Evolutionary conservation across 768 basidiomycete genomes (phyloP).

Genomic region (Hygrophorus russula): DNA sequence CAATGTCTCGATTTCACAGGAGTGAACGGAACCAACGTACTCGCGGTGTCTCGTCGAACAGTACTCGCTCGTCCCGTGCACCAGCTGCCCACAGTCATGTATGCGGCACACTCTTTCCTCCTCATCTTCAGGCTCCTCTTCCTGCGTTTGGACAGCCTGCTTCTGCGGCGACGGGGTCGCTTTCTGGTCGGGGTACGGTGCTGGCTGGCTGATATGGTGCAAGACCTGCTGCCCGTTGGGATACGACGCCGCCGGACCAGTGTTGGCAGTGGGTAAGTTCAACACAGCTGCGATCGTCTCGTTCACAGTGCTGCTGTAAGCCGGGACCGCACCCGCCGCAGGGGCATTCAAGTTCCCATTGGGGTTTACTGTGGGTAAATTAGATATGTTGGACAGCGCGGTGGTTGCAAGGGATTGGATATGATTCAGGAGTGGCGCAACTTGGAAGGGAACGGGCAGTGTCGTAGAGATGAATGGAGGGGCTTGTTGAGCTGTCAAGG

Average conservation of each 20-base stretch:
- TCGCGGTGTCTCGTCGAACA: constrained; percentile 54
- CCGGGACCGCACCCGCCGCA: constrained; percentile 5
- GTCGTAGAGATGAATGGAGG: background rate
- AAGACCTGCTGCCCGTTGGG: no score
- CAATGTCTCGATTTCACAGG: constrained; percentile 2
- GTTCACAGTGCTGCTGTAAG: constrained; percentile 1
- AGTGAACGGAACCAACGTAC: constrained; percentile 26
- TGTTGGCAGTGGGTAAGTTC: background rate
- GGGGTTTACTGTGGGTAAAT: background rate
- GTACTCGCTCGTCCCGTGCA: constrained; percentile 46
- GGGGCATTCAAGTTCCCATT: constrained; percentile 2
- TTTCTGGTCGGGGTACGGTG: no score
- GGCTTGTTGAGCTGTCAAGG: constrained; percentile 1
- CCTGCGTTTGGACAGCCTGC: constrained; percentile 7
- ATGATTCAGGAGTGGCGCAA: background rate
- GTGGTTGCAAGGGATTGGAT: background rate
- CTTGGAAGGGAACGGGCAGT: background rate
- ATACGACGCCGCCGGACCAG: background rate
- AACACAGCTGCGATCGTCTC: background rate
- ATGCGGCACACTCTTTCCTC: constrained; percentile 30
- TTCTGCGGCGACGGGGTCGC: constrained; percentile 7
- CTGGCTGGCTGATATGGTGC: no score
- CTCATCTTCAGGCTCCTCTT: background rate
- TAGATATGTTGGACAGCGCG: no score
- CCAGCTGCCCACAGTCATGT: constrained; percentile 45